A percentile compares a stretch with the other conserved stretches of the same genome.
These are phyloP conservation scores for Tremella mesenterica DNA, from an alignment of 768 basidiomycete species.

Conservation along the genomic window DNA sequence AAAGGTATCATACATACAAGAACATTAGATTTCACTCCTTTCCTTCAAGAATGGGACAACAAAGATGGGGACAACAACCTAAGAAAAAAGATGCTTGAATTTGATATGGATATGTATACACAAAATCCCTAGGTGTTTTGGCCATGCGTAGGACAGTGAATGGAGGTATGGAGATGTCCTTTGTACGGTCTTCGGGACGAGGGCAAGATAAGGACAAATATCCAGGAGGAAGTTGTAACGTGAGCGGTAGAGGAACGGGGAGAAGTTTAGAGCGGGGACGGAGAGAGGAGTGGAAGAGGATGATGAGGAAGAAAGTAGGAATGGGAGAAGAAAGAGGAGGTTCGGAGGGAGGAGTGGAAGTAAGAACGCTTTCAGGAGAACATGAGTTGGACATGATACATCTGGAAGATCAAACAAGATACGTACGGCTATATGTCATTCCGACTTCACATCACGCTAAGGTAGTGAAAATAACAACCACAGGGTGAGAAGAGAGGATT, in stretches of 20 bases:
- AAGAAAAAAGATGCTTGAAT: no score
- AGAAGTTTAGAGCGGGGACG: constrained; percentile 78
- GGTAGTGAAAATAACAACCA: no score
- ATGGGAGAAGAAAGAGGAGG: constrained; percentile 70
- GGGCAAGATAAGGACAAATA: constrained; percentile 45
- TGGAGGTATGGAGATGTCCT: constrained; percentile 74
- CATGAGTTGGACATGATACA: constrained; percentile 4
- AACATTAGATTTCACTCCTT: no score
- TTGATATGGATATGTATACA: no score
- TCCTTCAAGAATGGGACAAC: no score
- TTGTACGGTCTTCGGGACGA: constrained; percentile 50
- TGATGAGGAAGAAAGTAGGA: constrained; percentile 52
- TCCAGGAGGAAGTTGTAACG: constrained; percentile 46
- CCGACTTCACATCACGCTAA: no score
- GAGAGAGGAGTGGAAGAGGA: constrained; percentile 61
- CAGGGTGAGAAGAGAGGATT: no score
- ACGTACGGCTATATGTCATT: no score
- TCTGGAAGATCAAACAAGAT: no score
- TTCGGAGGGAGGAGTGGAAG: constrained; percentile 78
- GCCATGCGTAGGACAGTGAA: constrained; percentile 46
- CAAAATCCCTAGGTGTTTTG: constrained; percentile 19
- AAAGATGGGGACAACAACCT: no score
- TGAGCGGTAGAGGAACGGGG: constrained; percentile 43
- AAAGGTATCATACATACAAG: no score
- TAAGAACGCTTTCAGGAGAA: constrained; percentile 55